These are phyloP conservation scores for Magnaporthales sp. DNA, from an alignment of 2,329 filamentous ascomycete genomes.

Conservation along the genomic window DNA sequence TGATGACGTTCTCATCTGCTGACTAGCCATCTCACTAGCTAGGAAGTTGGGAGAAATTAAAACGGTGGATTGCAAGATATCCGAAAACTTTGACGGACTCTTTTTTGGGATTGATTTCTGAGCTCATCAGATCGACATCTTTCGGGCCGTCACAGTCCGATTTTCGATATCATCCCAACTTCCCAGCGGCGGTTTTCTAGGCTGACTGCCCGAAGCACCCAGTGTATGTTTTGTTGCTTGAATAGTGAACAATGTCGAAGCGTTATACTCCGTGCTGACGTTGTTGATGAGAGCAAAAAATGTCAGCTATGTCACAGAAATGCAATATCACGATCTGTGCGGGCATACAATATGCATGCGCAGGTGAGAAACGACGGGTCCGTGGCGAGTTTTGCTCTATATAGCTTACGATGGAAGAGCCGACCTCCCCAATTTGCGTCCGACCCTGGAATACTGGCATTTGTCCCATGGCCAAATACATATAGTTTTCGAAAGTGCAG, in stretches of 20 bases:
- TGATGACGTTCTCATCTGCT: background rate
- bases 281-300: background rate
- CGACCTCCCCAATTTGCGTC: background rate
- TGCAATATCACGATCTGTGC: background rate
- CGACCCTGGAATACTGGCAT: background rate
- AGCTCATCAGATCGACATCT: background rate
- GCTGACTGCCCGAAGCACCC: background rate
- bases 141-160: background rate
- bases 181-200: background rate
- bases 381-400: background rate
- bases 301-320: background rate
- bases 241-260: background rate
- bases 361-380: background rate
- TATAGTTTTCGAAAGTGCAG: background rate
- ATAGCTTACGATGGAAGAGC: background rate
- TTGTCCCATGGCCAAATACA: background rate
- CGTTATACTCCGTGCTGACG: background rate
- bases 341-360: background rate
- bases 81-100: background rate
- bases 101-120: too few species aligned
- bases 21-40: background rate
- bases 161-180: background rate
- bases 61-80: background rate
- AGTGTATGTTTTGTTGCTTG: background rate
- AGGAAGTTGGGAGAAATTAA: background rate